phyloP scores from a whole-genome alignment of 2,329 filamentous ascomycete species.

The Phyllosticta citribraziliensis region DNA sequence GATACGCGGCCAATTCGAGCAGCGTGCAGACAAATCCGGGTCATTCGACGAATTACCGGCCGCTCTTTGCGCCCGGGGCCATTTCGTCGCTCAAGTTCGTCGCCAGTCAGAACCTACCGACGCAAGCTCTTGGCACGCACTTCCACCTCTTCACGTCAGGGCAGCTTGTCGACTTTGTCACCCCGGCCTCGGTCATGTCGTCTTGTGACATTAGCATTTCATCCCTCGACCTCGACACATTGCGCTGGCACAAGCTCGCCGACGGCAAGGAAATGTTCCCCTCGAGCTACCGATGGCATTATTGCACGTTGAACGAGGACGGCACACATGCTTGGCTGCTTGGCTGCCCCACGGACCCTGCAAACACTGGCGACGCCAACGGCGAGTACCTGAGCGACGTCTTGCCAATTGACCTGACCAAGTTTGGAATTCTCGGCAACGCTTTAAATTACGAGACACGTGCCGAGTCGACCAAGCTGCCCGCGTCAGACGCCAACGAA shows the following conservation, averaged over 20 bases:
- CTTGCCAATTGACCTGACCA: conserved; percentile 82
- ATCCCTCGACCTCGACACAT: conserved; percentile 71
- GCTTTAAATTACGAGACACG: conserved; percentile 43
- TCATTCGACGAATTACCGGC: conserved; percentile 35
- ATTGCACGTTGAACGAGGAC: conserved; percentile 90
- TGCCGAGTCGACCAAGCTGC: conserved; percentile 28
- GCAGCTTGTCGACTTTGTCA: conserved; percentile 86
- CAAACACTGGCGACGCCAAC: conserved; percentile 57
- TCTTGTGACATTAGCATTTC: conserved; percentile 84
- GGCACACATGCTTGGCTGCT: conserved; percentile 95
- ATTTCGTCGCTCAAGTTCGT: conserved; percentile 88
- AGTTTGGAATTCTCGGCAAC: conserved; percentile 83
- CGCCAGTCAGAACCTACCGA: conserved; percentile 74
- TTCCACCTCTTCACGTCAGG: conserved; percentile 94
- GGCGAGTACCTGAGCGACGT: conserved; percentile 94
- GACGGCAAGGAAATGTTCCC: conserved; percentile 92
- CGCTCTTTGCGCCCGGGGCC: conserved; percentile 63
- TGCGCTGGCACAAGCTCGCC: conserved; percentile 91
- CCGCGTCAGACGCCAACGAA: conserved; percentile 41
- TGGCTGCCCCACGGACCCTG: conserved; percentile 72
- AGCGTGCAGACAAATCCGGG: conserved; percentile 47
- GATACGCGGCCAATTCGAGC: conserved; percentile 65
- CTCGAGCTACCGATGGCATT: conserved; percentile 91
- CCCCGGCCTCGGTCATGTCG: conserved; percentile 77
- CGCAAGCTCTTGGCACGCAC: conserved; percentile 82